A percentile compares a stretch with the other conserved stretches of the same genome.
Conservation (phyloP, 108 stramenopile genomes). For the Ochromonas danica region DNA sequence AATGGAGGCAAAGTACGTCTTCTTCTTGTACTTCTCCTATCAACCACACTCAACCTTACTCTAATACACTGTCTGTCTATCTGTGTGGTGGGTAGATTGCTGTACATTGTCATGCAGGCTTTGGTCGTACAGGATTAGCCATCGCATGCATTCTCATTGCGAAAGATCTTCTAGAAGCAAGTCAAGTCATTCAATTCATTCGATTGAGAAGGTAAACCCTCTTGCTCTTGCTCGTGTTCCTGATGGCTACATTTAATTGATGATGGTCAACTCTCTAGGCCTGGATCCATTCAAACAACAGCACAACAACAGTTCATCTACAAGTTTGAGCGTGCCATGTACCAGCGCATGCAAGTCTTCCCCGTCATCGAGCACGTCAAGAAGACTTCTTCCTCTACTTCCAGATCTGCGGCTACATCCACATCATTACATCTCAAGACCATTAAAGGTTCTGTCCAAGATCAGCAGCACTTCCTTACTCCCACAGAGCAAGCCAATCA, state of each 20-base stretch:
- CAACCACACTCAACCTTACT: too few relatives aligned
- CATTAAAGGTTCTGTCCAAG: neutral
- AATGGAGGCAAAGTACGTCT: conserved; percentile 44
- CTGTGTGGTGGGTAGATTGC: conserved; percentile 39
- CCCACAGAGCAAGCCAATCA: neutral
- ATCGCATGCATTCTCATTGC: conserved; percentile 48
- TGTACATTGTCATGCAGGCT: conserved; percentile 55
- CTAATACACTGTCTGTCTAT: too few relatives aligned
- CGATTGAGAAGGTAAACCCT: neutral
- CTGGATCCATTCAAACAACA: conserved; percentile 14
- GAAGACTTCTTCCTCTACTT: neutral
- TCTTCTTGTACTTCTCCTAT: neutral
- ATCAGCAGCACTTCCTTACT: neutral
- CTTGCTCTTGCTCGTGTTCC: neutral
- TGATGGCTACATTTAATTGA: neutral
- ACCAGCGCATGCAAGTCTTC: conserved; percentile 3
- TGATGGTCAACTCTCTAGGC: neutral
- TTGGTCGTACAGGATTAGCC: conserved; percentile 48
- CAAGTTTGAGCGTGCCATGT: neutral
- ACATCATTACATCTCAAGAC: conserved; percentile 20
- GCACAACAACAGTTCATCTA: conserved; percentile 7
- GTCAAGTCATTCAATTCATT: conserved; percentile 1
- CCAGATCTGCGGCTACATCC: too few relatives aligned
- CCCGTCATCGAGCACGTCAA: neutral
- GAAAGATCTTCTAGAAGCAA: conserved; percentile 24